phyloP scores from a whole-genome alignment of 2,329 filamentous ascomycete species.

The Fusarium sp. region DNA sequence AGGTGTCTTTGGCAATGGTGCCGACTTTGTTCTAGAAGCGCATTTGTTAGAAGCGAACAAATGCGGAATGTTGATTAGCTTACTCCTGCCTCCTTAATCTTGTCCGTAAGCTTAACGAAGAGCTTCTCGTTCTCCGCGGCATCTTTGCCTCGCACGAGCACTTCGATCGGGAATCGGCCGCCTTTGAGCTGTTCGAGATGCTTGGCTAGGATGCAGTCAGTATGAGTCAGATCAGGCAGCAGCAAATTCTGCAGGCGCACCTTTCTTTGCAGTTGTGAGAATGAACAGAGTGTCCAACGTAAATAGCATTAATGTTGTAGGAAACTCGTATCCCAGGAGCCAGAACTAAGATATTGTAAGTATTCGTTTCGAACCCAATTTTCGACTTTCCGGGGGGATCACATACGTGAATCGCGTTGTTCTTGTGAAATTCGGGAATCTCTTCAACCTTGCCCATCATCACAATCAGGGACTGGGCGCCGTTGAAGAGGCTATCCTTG shows the following conservation, averaged over 20 bases:
- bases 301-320: constrained; percentile 92
- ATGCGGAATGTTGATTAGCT: constrained; percentile 53
- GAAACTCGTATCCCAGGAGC: constrained; percentile 98
- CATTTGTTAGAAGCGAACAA: constrained; percentile 27
- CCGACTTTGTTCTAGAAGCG: constrained; percentile 84
- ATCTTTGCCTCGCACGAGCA: constrained; percentile 92
- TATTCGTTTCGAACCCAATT: constrained; percentile 7
- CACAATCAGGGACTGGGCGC: constrained; percentile 86
- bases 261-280: constrained; percentile 97
- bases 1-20: constrained; percentile 84
- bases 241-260: constrained; percentile 59
- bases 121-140: constrained; percentile 91
- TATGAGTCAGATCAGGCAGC: constrained; percentile 19
- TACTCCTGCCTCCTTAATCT: constrained; percentile 89
- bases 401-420: constrained; percentile 93
- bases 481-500: constrained; percentile 86
- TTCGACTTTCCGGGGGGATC: constrained; percentile 1
- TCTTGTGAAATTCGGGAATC: constrained; percentile 89
- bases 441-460: constrained; percentile 97
- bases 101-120: constrained; percentile 84
- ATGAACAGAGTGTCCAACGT: constrained; percentile 90
- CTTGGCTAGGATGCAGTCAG: constrained; percentile 73
- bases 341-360: constrained; percentile 77
- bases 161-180: constrained; percentile 91
- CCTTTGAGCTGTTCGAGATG: constrained; percentile 93